Conservation (phyloP, 108 stramenopile genomes). For the Chaetoceros muelleri region DNA sequence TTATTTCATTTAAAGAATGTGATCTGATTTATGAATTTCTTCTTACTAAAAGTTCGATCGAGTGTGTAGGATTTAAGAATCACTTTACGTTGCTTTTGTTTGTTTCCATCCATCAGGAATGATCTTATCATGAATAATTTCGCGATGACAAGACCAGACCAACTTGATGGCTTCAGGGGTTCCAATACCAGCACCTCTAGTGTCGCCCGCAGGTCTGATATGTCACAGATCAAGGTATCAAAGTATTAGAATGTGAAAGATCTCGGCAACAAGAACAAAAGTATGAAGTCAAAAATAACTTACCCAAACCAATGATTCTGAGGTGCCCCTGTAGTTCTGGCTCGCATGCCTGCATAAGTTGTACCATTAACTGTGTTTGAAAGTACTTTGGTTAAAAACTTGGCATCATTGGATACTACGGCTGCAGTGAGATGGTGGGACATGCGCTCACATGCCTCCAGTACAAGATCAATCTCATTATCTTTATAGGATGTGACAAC, state of each 20-base stretch:
- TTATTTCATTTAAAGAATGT: too few relatives aligned
- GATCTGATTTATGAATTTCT: too few relatives aligned
- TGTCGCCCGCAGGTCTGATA: constrained; percentile 87
- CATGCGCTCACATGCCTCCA: constrained; percentile 89
- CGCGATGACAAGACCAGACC: constrained; percentile 97
- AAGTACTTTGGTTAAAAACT: constrained; percentile 77
- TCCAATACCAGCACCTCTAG: constrained; percentile 88
- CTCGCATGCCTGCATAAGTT: constrained; percentile 91
- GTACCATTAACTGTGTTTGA: constrained; percentile 96
- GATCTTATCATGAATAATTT: constrained; percentile 87
- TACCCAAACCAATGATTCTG: constrained; percentile 99
- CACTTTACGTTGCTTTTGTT: constrained; percentile 36
- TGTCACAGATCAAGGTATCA: neutral
- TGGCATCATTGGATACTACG: constrained; percentile 88
- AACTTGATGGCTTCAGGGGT: constrained; percentile 96
- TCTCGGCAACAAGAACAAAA: neutral
- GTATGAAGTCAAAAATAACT: too few relatives aligned
- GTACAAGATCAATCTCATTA: constrained; percentile 54
- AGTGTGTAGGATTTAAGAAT: too few relatives aligned
- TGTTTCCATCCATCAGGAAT: constrained; percentile 59
- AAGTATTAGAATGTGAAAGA: neutral
- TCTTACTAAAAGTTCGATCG: too few relatives aligned
- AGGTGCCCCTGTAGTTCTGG: constrained; percentile 97
- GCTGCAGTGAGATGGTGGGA: constrained; percentile 96
- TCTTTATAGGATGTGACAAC: constrained; percentile 86